These are phyloP conservation scores for Punctularia strigosozonata DNA, from an alignment of 768 basidiomycete genomes.

Conservation along the genomic window DNA sequence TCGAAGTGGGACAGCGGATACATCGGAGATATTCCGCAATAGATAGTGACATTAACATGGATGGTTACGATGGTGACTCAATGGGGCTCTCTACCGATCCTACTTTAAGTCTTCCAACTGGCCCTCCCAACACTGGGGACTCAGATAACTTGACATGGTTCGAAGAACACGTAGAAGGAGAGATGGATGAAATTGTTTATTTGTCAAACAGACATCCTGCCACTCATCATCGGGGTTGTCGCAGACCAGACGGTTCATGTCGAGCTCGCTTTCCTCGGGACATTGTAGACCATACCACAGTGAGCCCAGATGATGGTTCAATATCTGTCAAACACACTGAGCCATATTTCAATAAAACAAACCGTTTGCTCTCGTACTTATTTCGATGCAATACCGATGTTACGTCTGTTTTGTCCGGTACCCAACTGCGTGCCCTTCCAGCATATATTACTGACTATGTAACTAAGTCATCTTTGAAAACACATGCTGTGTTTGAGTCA, in stretches of 20 bases:
- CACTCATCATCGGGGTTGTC: too few species aligned
- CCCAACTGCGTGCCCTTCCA: conserved; percentile 24
- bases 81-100: too few species aligned
- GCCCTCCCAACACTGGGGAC: too few species aligned
- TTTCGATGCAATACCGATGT: conserved; percentile 28
- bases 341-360: conserved; percentile 24
- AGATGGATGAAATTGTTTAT: too few species aligned
- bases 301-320: conserved; percentile 18
- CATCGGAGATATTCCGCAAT: neutral
- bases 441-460: conserved; percentile 32
- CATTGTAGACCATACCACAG: conserved; percentile 11
- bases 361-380: conserved; percentile 19
- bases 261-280: conserved; percentile 23
- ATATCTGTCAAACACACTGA: conserved; percentile 20
- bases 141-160: too few species aligned
- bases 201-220: too few species aligned
- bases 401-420: conserved; percentile 26
- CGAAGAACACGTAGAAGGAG: too few species aligned
- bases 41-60: too few species aligned
- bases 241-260: conserved; percentile 20
- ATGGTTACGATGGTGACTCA: too few species aligned
- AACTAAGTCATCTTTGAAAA: conserved; percentile 27
- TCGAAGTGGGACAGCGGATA: conserved; percentile 5
- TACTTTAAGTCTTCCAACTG: too few species aligned
- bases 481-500: conserved; percentile 24